Base-by-base conservation (phyloP, 139 green algal species). In the Chlorella sp. region DNA sequence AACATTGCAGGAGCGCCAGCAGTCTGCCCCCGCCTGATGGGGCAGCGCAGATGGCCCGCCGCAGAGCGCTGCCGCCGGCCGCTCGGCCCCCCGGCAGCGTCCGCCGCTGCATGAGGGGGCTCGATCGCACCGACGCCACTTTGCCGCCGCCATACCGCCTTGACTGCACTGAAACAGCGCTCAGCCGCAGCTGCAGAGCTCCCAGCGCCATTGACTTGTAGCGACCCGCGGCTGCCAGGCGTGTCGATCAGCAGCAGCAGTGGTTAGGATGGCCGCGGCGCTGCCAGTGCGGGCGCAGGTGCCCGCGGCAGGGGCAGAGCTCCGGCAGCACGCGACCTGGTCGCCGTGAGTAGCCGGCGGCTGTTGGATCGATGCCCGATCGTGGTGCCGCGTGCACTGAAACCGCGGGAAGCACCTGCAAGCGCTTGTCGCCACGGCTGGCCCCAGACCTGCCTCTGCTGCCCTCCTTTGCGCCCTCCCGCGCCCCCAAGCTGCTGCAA, bases 241-340 rank as follows among this genome's bases (percentile, higher is more conserved):
- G 30, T n/a, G 26, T 24, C 26, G 13, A 30, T n/a, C 56, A 36
- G 65, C 65, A 8, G n/a, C 67, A 73, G 67, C n/a, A n/a, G n/a
- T n/a, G n/a, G n/a, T n/a, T n/a, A n/a, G n/a, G 46, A 83, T 83
- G 77, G 60, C 77, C 28, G 43, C 77, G 0, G 36, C 77, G 8
- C 77, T 83, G 58, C 77, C 77, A 6, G 44, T 83, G 77, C 32
- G 77, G n/a, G 80, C 86, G 4, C 34, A 51, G 28, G 81, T 87
- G 41, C 78, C 87, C 34, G 54, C 87, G 44, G 81, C 84, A 36
- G 80, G 84, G 0, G n/a, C 81, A 6, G 78, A 38, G 4, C 30
- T 86, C 9, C 92, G 89, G 67, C 54, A 90, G 75, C 91, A 95
- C 84, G 92, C 92, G 16, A 76, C 80, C 1, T 95, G 92, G 92